These are phyloP conservation scores for Cajanus cajan DNA, from an alignment of 306 rosid genomes.

Conservation along the genomic window DNA sequence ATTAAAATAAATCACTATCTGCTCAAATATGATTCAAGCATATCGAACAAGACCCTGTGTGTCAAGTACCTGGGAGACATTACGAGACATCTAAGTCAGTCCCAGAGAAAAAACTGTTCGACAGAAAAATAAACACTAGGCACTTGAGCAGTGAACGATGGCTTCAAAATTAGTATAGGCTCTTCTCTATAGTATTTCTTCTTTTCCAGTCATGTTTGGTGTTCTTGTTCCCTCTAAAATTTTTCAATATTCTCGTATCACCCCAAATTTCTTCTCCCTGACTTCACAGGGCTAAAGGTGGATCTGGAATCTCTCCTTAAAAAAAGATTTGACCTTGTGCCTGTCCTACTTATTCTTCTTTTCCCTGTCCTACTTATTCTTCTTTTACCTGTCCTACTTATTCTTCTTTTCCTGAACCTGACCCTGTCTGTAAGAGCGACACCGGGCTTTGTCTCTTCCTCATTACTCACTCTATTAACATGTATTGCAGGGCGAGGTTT, in stretches of 20 bases:
- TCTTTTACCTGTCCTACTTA: background rate
- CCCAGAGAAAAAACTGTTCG: background rate
- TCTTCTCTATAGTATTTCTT: slow-evolving; percentile 9
- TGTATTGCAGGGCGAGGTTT: slow-evolving; percentile 17
- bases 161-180: background rate
- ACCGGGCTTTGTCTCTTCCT: slow-evolving; percentile 27
- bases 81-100: slow-evolving; percentile 1
- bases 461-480: slow-evolving; percentile 7
- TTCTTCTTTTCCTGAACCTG: slow-evolving; percentile 43
- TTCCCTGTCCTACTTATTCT: background rate
- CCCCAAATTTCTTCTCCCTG: background rate
- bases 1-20: background rate
- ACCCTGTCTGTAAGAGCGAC: slow-evolving; percentile 43
- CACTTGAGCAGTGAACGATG: background rate
- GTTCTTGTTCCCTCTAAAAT: background rate
- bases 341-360: background rate
- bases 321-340: background rate
- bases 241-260: background rate
- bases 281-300: background rate
- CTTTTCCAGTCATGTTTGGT: background rate
- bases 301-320: background rate
- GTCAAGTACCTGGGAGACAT: background rate
- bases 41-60: background rate
- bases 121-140: background rate
- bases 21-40: background rate